Percentiles rank a stretch among this genome's conserved stretches.
Conservation (phyloP, 1,284 basidiomycete species). For the Boletus austroedulis region DNA sequence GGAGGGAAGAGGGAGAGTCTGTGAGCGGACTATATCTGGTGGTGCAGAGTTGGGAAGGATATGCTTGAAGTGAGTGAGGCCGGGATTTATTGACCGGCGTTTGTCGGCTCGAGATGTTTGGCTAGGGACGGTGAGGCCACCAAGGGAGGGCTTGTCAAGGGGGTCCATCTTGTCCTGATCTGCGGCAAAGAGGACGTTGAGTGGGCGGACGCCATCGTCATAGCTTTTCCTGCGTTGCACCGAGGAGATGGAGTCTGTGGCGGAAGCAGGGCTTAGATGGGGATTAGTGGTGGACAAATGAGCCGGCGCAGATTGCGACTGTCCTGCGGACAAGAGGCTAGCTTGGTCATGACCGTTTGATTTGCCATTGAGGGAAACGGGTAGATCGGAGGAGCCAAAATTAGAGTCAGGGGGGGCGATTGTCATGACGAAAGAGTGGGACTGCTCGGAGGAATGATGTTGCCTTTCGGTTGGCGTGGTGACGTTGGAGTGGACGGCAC, state of each 20-base stretch:
- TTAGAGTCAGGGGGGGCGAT: slow-evolving; percentile 37
- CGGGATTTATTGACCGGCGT: slow-evolving; percentile 46
- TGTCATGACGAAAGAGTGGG: slow-evolving; percentile 42
- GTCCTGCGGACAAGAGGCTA: neutral
- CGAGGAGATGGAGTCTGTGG: slow-evolving; percentile 1
- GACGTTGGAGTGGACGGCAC: slow-evolving; percentile 1
- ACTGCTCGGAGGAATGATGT: slow-evolving; percentile 16
- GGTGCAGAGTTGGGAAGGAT: slow-evolving; percentile 34
- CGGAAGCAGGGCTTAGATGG: slow-evolving; percentile 24
- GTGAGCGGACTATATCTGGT: slow-evolving; percentile 37
- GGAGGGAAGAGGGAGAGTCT: slow-evolving; percentile 27
- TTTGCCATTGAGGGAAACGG: slow-evolving; percentile 5
- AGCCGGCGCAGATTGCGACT: slow-evolving; percentile 23
- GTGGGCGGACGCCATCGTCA: slow-evolving; percentile 55
- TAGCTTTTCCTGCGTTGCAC: slow-evolving; percentile 53
- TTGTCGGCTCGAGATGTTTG: slow-evolving; percentile 37
- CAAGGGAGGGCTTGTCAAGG: slow-evolving; percentile 2
- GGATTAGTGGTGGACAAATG: slow-evolving; percentile 3
- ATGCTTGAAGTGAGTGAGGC: slow-evolving; percentile 36
- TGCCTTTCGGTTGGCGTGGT: slow-evolving; percentile 14
- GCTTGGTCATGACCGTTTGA: slow-evolving; percentile 2
- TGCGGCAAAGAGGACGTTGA: slow-evolving; percentile 43
- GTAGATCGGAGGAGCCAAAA: neutral
- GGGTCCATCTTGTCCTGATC: slow-evolving; percentile 10
- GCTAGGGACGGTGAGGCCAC: slow-evolving; percentile 27